Conservation (phyloP, 2,329 filamentous ascomycete species). For the Colletotrichum tofieldiae region DNA sequence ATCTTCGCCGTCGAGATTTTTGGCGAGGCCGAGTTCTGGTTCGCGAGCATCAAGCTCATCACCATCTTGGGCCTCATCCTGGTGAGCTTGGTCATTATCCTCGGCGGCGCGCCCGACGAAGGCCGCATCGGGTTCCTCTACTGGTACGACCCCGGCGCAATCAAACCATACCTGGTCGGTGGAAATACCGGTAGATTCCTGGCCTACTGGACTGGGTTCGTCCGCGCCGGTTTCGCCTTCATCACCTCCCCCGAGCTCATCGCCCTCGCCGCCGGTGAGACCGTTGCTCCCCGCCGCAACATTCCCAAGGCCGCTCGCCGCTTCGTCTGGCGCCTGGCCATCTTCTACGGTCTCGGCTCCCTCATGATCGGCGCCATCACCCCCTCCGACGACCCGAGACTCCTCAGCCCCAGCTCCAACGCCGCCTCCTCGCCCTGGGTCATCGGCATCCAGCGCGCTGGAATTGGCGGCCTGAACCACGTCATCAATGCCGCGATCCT, state of each 20-base stretch:
- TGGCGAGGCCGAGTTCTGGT: conserved; percentile 75
- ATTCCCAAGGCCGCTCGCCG: conserved; percentile 76
- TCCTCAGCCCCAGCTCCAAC: conserved; percentile 72
- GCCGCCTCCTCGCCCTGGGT: conserved; percentile 76
- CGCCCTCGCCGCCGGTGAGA: conserved; percentile 76
- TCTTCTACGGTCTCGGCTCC: conserved; percentile 76
- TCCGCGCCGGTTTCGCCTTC: conserved; percentile 74
- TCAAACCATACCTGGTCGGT: conserved; percentile 62
- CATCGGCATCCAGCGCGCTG: conserved; percentile 77
- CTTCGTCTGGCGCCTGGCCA: conserved; percentile 73
- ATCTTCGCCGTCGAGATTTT: conserved; percentile 71
- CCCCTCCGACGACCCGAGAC: conserved; percentile 74
- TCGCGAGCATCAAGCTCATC: conserved; percentile 73
- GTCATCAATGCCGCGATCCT: conserved; percentile 80
- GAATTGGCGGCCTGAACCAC: conserved; percentile 75
- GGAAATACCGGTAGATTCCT: conserved; percentile 69
- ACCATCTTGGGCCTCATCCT: conserved; percentile 72
- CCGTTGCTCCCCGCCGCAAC: conserved; percentile 74
- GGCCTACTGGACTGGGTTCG: conserved; percentile 71
- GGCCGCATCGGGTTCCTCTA: conserved; percentile 60
- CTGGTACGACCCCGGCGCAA: conserved; percentile 59
- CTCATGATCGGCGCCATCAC: conserved; percentile 75
- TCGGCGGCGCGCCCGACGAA: conserved; percentile 68
- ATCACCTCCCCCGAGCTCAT: conserved; percentile 75
- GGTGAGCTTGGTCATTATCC: conserved; percentile 69